A percentile compares a stretch with the other conserved stretches of the same genome.
These are phyloP conservation scores for Arachnopeziza araneosa DNA, from an alignment of 2,329 filamentous ascomycete genomes.

Conservation along the genomic window DNA sequence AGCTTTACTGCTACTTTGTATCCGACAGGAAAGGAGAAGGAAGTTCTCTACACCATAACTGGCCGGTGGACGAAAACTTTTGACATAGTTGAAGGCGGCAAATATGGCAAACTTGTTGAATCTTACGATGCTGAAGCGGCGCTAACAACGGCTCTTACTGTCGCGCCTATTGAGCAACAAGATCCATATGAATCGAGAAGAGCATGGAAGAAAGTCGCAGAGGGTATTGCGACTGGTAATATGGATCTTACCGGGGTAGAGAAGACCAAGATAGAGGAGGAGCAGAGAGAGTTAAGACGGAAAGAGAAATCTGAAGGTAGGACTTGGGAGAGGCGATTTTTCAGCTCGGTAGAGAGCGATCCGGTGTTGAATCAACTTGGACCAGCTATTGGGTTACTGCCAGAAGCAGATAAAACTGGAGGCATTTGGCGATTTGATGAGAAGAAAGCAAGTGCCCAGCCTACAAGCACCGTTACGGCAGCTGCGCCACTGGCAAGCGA, in stretches of 20 bases:
- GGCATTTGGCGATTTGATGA: constrained; percentile 66
- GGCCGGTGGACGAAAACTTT: constrained; percentile 90
- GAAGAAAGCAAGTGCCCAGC: constrained; percentile 22
- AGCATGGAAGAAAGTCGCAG: constrained; percentile 82
- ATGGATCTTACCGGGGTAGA: constrained; percentile 74
- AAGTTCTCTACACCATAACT: constrained; percentile 71
- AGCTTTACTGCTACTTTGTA: constrained; percentile 73
- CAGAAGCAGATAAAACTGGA: constrained; percentile 58
- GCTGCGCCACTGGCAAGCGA: not conserved
- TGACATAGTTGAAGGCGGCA: constrained; percentile 65
- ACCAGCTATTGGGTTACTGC: constrained; percentile 33
- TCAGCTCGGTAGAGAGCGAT: constrained; percentile 50
- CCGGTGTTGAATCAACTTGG: constrained; percentile 37
- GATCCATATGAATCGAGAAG: constrained; percentile 82
- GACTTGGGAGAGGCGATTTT: constrained; percentile 81
- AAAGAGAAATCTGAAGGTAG: constrained; percentile 69
- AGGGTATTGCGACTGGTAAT: constrained; percentile 73
- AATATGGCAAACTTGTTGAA: constrained; percentile 49
- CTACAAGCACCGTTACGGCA: not conserved
- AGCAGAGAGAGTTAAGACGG: constrained; percentile 71
- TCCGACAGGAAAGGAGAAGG: constrained; percentile 63
- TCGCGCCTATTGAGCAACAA: constrained; percentile 71
- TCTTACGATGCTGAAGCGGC: constrained; percentile 54
- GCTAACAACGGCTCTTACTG: constrained; percentile 59
- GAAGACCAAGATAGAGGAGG: constrained; percentile 86